Evolutionary conservation across 2,329 filamentous ascomycete species (phyloP).

Genomic region (Septoria linicola): DNA sequence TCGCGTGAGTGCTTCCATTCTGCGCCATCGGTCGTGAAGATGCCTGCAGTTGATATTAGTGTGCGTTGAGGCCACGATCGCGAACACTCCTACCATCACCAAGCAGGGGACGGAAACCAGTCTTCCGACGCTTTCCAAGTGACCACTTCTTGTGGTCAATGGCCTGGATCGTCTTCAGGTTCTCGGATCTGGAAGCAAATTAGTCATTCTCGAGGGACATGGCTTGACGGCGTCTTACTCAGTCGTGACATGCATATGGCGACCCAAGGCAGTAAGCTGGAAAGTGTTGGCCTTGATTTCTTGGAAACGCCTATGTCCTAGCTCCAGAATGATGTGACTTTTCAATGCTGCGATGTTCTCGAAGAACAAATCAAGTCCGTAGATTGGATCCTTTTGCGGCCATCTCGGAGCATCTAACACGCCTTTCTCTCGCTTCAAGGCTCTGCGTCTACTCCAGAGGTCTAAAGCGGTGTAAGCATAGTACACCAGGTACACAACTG

Average conservation of each 20-base stretch:
- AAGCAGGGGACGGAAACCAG: slow-evolving; percentile 43
- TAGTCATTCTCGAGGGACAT: too few species aligned
- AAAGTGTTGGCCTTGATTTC: slow-evolving; percentile 39
- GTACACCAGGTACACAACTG: slow-evolving; percentile 38
- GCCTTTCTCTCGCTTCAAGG: slow-evolving; percentile 45
- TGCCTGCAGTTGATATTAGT: slow-evolving; percentile 19
- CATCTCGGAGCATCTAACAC: slow-evolving; percentile 50
- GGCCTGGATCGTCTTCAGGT: slow-evolving; percentile 49
- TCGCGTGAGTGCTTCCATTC: slow-evolving; percentile 42
- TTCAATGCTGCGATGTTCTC: slow-evolving; percentile 43
- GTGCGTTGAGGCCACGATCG: background rate
- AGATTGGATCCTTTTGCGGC: slow-evolving; percentile 54
- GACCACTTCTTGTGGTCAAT: slow-evolving; percentile 50
- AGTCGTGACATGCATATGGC: slow-evolving; percentile 41
- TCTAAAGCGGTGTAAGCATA: slow-evolving; percentile 38
- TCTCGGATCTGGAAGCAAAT: slow-evolving; percentile 39
- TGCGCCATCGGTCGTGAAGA: slow-evolving; percentile 49
- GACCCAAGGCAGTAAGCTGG: slow-evolving; percentile 40
- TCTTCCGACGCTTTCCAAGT: slow-evolving; percentile 38
- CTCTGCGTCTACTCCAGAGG: slow-evolving; percentile 40
- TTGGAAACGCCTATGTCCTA: slow-evolving; percentile 37
- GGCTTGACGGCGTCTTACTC: slow-evolving; percentile 31
- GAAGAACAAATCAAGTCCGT: slow-evolving; percentile 53
- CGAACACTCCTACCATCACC: slow-evolving; percentile 40
- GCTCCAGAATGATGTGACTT: slow-evolving; percentile 40